Evolutionary conservation across 176 grass and related monocot species (phyloP), one percentile per base, ranked within the genome.

Genomic region (Avena atlantica): DNA sequence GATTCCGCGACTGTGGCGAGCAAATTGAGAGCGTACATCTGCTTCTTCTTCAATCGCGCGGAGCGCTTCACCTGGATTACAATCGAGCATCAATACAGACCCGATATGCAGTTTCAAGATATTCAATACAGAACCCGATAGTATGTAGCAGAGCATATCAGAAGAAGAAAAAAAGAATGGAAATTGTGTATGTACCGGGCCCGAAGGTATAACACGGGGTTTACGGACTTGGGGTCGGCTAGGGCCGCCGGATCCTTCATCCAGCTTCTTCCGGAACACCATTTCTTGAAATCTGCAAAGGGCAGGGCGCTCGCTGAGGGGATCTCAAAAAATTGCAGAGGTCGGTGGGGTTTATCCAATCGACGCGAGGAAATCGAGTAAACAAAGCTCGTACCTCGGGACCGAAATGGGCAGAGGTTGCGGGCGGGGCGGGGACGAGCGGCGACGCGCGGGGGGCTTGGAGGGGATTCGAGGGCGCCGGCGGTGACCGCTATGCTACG

Each of bases 11-110:
- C 79, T 9, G 91, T 89, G 13, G 95, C 95, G 2, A 97, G 92
- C 87, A 97, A 81, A 80, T 97, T 87, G 79, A 97, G 87, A 27
- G 93, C 91, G 17, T 52, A 89, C 86, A 93, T 91, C 56, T 92
- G 87, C 45, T 88, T 84, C 60, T 80, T 83, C 79, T 90, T 97
- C 81, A 86, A 88, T 74, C 95, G 91, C 4, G 79, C 68, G 5
- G 93, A 90, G 51, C 91, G 83, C 61, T 91, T 97, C 23, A 73
- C 88, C 95, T 97, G 70, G 59, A 83, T 79, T 77, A 82, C 70
- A 25, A 23, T 78, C 40, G 55, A 74, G 31, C 27, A 52, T 76
- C 34, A 89, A 17, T 9, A 74, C 25, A 58, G 37, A 49, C 21
- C 14, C 48, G 57, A 65, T n/a, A 13, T 2, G 19, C 20, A 23